Evolutionary conservation across 208 protist genomes (phyloP).

Genomic region (Acanthamoeba rhysodes): DNA sequence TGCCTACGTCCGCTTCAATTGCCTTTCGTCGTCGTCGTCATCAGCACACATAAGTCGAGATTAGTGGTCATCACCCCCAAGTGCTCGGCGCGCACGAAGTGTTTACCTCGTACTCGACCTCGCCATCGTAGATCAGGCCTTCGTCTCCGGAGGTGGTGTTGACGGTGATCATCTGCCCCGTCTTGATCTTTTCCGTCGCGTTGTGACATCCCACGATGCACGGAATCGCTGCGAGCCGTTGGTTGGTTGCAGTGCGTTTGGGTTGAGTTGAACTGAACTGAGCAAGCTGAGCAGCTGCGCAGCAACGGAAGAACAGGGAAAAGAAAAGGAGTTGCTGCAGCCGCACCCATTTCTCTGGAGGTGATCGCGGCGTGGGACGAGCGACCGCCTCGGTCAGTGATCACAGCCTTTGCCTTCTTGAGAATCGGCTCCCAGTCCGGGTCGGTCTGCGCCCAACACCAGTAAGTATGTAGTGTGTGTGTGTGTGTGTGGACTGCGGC

Average conservation of each 20-base stretch:
- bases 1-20: conserved; percentile 32
- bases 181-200: conserved; percentile 72
- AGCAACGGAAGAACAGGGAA: too few species aligned
- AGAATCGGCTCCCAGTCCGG: conserved; percentile 84
- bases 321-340: too few species aligned
- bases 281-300: too few species aligned
- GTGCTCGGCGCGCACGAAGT: neutral
- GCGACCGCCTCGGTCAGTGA: conserved; percentile 80
- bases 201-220: conserved; percentile 78
- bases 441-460: conserved; percentile 53
- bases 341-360: conserved; percentile 82
- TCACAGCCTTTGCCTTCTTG: conserved; percentile 78
- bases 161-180: conserved; percentile 65
- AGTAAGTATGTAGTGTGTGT: neutral
- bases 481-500: neutral
- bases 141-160: conserved; percentile 30
- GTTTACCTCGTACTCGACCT: conserved; percentile 19
- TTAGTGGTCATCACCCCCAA: too few species aligned
- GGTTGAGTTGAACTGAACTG: too few species aligned
- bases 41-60: too few species aligned
- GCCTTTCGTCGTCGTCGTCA: too few species aligned
- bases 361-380: conserved; percentile 85
- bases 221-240: neutral
- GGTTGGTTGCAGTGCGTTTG: neutral
- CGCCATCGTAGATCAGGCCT: conserved; percentile 56